Evolutionary conservation across 495 filamentous ascomycete genomes (phyloP).

Genomic region (Aspergillus haitiensis): DNA sequence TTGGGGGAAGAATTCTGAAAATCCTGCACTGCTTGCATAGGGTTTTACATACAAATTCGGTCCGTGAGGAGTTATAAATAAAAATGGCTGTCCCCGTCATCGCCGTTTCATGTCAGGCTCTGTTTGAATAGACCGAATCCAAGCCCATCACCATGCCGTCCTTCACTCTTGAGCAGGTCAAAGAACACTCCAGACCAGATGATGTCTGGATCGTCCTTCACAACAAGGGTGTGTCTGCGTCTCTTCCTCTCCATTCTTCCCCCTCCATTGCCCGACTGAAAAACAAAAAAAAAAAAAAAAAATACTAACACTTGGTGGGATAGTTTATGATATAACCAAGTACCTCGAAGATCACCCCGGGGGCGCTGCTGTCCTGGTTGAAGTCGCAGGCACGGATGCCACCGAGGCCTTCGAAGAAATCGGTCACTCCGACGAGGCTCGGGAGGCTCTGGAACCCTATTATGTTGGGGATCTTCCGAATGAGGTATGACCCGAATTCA

Average conservation of each 20-base stretch:
- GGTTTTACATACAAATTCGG: neutral
- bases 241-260: neutral
- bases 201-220: slow-evolving; percentile 53
- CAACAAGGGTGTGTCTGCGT: slow-evolving; percentile 38
- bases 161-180: slow-evolving; percentile 29
- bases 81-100: neutral
- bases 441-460: slow-evolving; percentile 29
- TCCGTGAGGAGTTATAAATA: slow-evolving; percentile 17
- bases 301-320: slow-evolving; percentile 10
- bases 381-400: slow-evolving; percentile 54
- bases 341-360: slow-evolving; percentile 58
- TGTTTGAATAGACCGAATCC: too few species aligned
- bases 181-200: slow-evolving; percentile 24
- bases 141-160: slow-evolving; percentile 11
- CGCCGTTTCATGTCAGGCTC: neutral
- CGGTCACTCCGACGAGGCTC: slow-evolving; percentile 55
- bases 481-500: slow-evolving; percentile 11
- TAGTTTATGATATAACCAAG: slow-evolving; percentile 52
- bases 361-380: slow-evolving; percentile 45
- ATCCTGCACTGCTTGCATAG: too few species aligned
- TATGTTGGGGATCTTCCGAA: slow-evolving; percentile 25
- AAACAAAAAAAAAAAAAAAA: neutral
- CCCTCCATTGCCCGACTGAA: neutral
- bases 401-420: slow-evolving; percentile 52
- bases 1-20: too few species aligned